Percentiles rank a stretch among this genome's conserved stretches.
Conservation (phyloP, 2,329 filamentous ascomycete species). For the Botryotinia narcissicola region DNA sequence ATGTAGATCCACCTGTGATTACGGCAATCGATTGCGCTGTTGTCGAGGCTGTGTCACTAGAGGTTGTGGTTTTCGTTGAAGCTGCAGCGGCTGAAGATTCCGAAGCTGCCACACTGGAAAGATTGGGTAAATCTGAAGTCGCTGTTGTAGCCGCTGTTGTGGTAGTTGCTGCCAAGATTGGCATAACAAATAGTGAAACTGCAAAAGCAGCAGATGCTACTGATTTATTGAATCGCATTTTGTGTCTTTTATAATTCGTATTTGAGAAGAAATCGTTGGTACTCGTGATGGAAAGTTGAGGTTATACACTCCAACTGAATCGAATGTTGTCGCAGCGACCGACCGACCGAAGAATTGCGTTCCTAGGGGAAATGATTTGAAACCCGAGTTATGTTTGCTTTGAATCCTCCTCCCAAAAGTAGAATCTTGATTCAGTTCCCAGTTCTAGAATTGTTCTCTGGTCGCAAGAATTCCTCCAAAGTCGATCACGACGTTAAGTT, state of each 20-base stretch:
- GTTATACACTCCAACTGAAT: not conserved
- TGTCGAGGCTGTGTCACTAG: slow-evolving; percentile 10
- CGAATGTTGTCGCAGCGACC: slow-evolving; percentile 13
- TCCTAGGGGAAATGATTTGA: not conserved
- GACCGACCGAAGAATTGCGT: not conserved
- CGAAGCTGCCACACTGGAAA: slow-evolving; percentile 31
- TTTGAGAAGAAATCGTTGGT: slow-evolving; percentile 9
- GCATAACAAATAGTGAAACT: slow-evolving; percentile 26
- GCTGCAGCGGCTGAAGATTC: slow-evolving; percentile 28
- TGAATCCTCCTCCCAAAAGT: not conserved
- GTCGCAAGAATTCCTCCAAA: slow-evolving; percentile 2
- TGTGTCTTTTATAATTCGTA: slow-evolving; percentile 20
- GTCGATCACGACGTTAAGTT: slow-evolving; percentile 14
- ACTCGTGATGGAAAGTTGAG: slow-evolving; percentile 23
- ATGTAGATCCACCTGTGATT: slow-evolving; percentile 13
- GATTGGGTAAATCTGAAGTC: slow-evolving; percentile 25
- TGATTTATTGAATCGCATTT: slow-evolving; percentile 28
- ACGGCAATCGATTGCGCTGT: slow-evolving; percentile 24
- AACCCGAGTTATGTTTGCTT: slow-evolving; percentile 1
- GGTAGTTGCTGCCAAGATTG: slow-evolving; percentile 20
- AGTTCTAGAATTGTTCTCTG: slow-evolving; percentile 1
- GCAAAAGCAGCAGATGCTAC: slow-evolving; percentile 25
- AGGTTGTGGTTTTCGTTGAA: slow-evolving; percentile 19
- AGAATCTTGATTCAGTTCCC: not conserved
- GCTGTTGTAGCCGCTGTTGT: slow-evolving; percentile 21